Conservation (phyloP, 2,329 filamentous ascomycete genomes). For the Arthroderma sp. region DNA sequence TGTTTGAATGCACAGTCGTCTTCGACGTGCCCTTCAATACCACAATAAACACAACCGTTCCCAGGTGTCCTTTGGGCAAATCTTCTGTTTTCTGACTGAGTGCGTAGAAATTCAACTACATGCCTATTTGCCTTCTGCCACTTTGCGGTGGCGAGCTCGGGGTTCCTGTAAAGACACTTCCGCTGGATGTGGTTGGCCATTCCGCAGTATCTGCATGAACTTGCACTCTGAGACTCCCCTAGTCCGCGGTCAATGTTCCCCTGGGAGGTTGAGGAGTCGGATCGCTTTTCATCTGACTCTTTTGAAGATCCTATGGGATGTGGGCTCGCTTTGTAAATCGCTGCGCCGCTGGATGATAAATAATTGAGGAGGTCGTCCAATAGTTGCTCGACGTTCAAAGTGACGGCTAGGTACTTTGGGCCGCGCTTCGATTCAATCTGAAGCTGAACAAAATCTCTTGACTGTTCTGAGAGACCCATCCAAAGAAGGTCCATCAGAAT, state of each 20-base stretch:
- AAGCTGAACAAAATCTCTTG: neutral
- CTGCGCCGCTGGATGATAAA: neutral
- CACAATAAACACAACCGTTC: neutral
- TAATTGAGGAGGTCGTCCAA: neutral
- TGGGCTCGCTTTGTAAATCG: neutral
- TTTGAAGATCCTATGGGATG: constrained; percentile 1
- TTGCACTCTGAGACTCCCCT: neutral
- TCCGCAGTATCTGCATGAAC: constrained; percentile 1
- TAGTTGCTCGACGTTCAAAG: neutral
- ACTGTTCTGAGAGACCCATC: constrained; percentile 1
- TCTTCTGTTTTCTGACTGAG: too few relatives aligned
- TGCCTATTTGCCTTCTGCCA: constrained; percentile 1
- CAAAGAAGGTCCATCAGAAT: constrained; percentile 1
- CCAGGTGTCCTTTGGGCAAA: too few relatives aligned
- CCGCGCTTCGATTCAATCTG: constrained; percentile 1
- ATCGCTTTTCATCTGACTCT: constrained; percentile 1
- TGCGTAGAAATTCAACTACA: neutral
- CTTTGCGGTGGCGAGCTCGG: neutral
- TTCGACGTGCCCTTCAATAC: neutral
- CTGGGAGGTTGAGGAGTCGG: constrained; percentile 2
- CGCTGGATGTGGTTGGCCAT: neutral
- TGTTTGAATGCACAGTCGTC: constrained; percentile 1
- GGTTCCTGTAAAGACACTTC: neutral
- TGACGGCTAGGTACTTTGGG: neutral
- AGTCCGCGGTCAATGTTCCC: neutral